Evolutionary conservation across 768 basidiomycete genomes (phyloP), one percentile per base, ranked within the genome.

Genomic region (Tylopilus felleus): DNA sequence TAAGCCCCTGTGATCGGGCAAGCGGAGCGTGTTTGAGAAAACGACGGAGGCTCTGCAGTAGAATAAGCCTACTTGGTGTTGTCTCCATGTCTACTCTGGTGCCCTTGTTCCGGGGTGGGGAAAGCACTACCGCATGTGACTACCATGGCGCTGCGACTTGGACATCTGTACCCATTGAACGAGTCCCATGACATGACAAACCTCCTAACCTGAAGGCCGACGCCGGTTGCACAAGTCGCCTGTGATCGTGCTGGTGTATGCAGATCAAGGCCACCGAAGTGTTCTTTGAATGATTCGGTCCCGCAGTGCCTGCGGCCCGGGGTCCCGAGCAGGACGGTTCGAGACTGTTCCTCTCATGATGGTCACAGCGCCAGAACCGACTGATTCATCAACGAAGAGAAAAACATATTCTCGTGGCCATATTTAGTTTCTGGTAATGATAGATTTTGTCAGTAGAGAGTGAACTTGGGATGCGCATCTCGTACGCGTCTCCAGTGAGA

Each of bases 31-130:
- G 39, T 40, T 41, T 49, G n/a, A 42, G 46, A 53, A n/a, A 29
- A 51, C 36, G 7, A 38, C 16, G 29, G 16, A 33, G 21, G 52
- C 55, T 40, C 57, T 25, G 19, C 52, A 36, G 23, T 48, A 49
- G 44, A 50, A 46, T 1, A 9, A 36, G 69, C 75, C 53, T 64
- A 70, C 64, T 77, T 12, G 38, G 73, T 76, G 12, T 72, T 74
- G 40, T n/a, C 49, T 39, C 23, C 16, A 9, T 39, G 44, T 13
- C 12, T 10, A 29, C 35, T 47, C n/a, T 67, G 65, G n/a, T 63
- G 52, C 53, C 65, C 52, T 63, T 75, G 36, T 19, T 31, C 33
- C 60, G 29, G 36, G 50, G 45, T 22, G 31, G 49, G 63, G 49
- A 55, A 51, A 35, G n/a, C 12, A 45, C 12, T 28, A 21, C 40